Conservation (phyloP, 768 basidiomycete species). For the Goffeauzyma gilvescens region DNA sequence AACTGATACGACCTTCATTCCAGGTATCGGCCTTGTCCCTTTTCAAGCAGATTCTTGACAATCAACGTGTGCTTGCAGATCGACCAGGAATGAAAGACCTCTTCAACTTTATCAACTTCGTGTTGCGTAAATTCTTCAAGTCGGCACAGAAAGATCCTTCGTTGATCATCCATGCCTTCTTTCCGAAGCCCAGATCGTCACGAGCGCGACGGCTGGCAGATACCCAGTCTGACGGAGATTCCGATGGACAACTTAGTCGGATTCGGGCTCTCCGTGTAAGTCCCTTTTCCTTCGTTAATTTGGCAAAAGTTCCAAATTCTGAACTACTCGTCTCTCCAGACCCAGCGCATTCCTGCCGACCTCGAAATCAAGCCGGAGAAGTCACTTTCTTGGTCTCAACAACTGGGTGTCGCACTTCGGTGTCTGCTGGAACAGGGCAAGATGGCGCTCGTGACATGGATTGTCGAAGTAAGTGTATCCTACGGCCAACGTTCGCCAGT, state of each 20-base stretch:
- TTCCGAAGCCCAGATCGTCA: conserved; percentile 18
- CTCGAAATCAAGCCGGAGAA: conserved; percentile 12
- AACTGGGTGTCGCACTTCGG: conserved; percentile 68
- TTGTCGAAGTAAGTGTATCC: conserved; percentile 47
- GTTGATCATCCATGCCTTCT: conserved; percentile 64
- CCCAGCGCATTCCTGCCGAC: conserved; percentile 9
- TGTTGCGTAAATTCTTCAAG: conserved; percentile 89
- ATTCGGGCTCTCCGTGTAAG: background rate
- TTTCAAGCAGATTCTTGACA: conserved; percentile 69
- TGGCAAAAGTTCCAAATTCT: background rate
- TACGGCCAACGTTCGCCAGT: background rate
- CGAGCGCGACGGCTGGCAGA: background rate
- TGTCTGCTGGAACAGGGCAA: conserved; percentile 51
- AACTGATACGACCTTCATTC: background rate
- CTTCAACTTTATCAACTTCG: conserved; percentile 58
- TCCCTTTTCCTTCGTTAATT: too few relatives aligned
- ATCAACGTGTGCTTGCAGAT: conserved; percentile 52
- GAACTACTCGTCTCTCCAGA: background rate
- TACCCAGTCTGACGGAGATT: too few relatives aligned
- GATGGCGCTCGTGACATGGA: conserved; percentile 53
- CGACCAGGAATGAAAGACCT: conserved; percentile 69
- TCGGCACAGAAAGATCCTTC: conserved; percentile 63
- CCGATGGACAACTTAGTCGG: too few relatives aligned
- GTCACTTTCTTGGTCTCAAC: conserved; percentile 59
- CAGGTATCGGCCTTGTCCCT: conserved; percentile 77